These are phyloP conservation scores for Chimonanthus salicifolius DNA, from an alignment of 164 flowering plant species.

Conservation along the genomic window DNA sequence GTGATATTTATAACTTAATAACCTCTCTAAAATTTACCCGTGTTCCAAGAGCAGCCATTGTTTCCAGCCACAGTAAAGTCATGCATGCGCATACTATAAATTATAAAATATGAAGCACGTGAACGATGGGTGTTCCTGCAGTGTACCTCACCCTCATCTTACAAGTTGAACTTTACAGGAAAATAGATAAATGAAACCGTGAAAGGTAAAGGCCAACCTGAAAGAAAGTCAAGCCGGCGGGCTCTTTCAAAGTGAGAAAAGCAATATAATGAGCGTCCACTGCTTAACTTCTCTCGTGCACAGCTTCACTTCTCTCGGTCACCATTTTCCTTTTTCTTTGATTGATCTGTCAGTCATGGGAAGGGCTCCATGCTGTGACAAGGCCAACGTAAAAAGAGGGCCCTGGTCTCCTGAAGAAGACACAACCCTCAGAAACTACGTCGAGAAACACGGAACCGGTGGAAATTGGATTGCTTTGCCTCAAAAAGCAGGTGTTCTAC, in stretches of 20 bases:
- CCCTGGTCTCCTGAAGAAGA: constrained; percentile 89
- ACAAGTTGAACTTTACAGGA: too few relatives aligned
- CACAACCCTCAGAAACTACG: constrained; percentile 39
- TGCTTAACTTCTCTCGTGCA: not conserved
- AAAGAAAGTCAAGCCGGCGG: constrained; percentile 10
- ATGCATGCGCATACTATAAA: too few relatives aligned
- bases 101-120: too few relatives aligned
- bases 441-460: constrained; percentile 46
- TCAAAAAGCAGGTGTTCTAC: constrained; percentile 51
- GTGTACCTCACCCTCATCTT: too few relatives aligned
- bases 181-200: not conserved
- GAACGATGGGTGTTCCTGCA: too few relatives aligned
- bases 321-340: not conserved
- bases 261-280: not conserved
- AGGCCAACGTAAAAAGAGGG: constrained; percentile 70
- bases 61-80: too few relatives aligned
- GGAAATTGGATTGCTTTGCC: constrained; percentile 73
- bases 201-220: not conserved
- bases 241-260: not conserved
- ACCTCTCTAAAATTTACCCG: too few relatives aligned
- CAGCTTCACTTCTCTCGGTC: not conserved
- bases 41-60: too few relatives aligned
- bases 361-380: constrained; percentile 85
- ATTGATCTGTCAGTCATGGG: constrained; percentile 36
- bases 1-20: too few relatives aligned